Percentiles rank a stretch among this genome's conserved stretches.
Conservation (phyloP, 345 rosid genomes). For the Citrus cavaleriei region DNA sequence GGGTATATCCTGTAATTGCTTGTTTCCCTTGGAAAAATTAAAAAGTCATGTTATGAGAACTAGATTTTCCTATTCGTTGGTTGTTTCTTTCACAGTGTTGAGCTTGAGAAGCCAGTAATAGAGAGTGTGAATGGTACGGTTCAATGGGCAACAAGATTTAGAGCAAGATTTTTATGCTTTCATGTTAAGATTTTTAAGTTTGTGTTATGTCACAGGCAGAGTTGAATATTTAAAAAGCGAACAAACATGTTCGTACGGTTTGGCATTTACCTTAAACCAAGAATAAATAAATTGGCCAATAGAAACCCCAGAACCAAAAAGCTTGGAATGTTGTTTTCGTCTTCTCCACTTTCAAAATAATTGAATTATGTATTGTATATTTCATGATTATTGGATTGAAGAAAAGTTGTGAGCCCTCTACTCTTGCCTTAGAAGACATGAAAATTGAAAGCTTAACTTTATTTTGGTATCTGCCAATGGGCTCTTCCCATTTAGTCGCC, state of each 20-base stretch:
- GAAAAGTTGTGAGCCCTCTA: constrained; percentile 7
- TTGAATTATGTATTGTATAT: background rate
- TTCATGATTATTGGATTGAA: constrained; percentile 10
- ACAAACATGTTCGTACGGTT: background rate
- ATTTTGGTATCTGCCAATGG: constrained; percentile 1
- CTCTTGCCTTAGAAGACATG: constrained; percentile 25
- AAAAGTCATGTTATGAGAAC: background rate
- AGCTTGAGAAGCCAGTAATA: background rate
- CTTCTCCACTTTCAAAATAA: background rate
- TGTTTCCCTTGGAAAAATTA: background rate
- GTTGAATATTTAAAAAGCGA: background rate
- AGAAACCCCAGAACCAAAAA: background rate
- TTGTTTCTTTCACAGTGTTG: background rate
- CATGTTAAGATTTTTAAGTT: background rate
- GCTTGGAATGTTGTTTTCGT: background rate
- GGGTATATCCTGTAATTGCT: background rate
- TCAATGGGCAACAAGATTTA: background rate
- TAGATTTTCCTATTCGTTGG: background rate
- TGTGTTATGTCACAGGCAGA: background rate
- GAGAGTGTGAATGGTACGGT: background rate
- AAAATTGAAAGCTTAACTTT: background rate
- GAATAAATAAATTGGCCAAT: background rate
- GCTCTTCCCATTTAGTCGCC: constrained; percentile 15
- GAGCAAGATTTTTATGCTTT: background rate
- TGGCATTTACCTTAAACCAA: background rate